phyloP scores from a whole-genome alignment of 164 flowering plant genomes.

The Chimonanthus salicifolius region DNA sequence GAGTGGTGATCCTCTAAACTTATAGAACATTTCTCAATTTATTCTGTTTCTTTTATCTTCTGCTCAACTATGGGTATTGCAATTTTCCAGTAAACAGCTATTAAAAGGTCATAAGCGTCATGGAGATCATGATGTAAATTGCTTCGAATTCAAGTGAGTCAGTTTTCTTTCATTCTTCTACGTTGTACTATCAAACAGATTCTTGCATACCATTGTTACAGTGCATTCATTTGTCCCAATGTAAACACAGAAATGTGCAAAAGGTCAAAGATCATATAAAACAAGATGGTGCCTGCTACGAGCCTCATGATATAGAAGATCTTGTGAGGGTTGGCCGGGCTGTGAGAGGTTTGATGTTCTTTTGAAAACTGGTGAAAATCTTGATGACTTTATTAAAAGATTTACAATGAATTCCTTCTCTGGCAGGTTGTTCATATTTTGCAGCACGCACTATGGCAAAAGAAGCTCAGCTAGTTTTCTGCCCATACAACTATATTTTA shows the following conservation, averaged over 20 bases:
- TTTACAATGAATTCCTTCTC: slow-evolving; percentile 5
- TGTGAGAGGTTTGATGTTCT: slow-evolving; percentile 50
- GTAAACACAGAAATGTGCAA: slow-evolving; percentile 50
- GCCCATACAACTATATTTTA: slow-evolving; percentile 85
- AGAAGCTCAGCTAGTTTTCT: slow-evolving; percentile 79
- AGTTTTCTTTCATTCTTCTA: slow-evolving; percentile 18
- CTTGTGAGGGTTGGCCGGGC: slow-evolving; percentile 80
- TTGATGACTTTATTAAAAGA: background rate
- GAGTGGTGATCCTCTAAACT: slow-evolving; percentile 56
- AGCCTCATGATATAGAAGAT: slow-evolving; percentile 96
- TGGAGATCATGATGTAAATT: slow-evolving; percentile 30
- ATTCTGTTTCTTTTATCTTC: background rate
- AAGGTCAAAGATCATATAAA: slow-evolving; percentile 70
- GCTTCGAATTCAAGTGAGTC: slow-evolving; percentile 66
- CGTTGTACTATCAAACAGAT: background rate
- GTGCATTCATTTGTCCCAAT: background rate
- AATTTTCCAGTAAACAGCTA: slow-evolving; percentile 65
- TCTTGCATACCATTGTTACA: slow-evolving; percentile 2
- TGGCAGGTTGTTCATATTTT: slow-evolving; percentile 87
- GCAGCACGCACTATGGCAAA: slow-evolving; percentile 86
- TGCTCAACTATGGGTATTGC: slow-evolving; percentile 9
- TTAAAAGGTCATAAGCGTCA: slow-evolving; percentile 28
- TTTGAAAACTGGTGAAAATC: slow-evolving; percentile 17
- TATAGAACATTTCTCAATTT: background rate
- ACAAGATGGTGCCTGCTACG: slow-evolving; percentile 82